Evolutionary conservation across 371 early-diverging fungal genomes (phyloP).

Genomic region (Mortierella sp.): DNA sequence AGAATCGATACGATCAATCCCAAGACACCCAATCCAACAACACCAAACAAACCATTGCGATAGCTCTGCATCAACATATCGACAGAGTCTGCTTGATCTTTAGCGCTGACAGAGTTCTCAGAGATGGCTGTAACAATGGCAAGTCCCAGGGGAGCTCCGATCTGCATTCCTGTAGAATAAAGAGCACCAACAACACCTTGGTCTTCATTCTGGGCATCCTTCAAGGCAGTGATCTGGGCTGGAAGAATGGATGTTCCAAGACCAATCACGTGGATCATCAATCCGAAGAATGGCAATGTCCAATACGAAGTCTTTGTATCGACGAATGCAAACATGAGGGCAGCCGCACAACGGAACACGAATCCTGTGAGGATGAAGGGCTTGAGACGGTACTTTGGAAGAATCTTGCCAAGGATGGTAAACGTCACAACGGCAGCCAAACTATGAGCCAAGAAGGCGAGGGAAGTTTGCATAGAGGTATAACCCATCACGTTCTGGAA

Average conservation of each 20-base stretch:
- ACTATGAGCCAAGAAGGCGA: slow-evolving; percentile 38
- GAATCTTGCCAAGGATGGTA: slow-evolving; percentile 29
- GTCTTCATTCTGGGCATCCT: slow-evolving; percentile 45
- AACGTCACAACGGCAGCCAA: slow-evolving; percentile 25
- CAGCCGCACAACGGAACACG: slow-evolving; percentile 26
- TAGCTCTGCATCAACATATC: slow-evolving; percentile 42
- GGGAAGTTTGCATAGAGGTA: slow-evolving; percentile 31
- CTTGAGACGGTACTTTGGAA: slow-evolving; percentile 32
- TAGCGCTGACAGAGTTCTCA: slow-evolving; percentile 26
- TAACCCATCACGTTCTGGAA: slow-evolving; percentile 51
- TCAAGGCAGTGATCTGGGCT: slow-evolving; percentile 41
- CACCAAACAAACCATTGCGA: slow-evolving; percentile 41
- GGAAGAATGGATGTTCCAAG: slow-evolving; percentile 33
- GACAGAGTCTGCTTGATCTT: background rate
- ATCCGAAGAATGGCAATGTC: slow-evolving; percentile 38
- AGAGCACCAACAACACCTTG: slow-evolving; percentile 50
- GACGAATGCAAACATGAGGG: slow-evolving; percentile 41
- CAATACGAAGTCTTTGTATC: slow-evolving; percentile 32
- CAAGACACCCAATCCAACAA: slow-evolving; percentile 36
- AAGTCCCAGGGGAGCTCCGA: slow-evolving; percentile 37
- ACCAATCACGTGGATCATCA: slow-evolving; percentile 41
- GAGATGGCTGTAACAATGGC: slow-evolving; percentile 45
- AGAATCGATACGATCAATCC: slow-evolving; percentile 25
- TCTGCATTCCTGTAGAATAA: slow-evolving; percentile 41
- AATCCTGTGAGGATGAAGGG: slow-evolving; percentile 40